Evolutionary conservation across 257 asterid genomes (phyloP), one percentile per base, ranked within the genome.

Genomic region (Solanum pennellii): DNA sequence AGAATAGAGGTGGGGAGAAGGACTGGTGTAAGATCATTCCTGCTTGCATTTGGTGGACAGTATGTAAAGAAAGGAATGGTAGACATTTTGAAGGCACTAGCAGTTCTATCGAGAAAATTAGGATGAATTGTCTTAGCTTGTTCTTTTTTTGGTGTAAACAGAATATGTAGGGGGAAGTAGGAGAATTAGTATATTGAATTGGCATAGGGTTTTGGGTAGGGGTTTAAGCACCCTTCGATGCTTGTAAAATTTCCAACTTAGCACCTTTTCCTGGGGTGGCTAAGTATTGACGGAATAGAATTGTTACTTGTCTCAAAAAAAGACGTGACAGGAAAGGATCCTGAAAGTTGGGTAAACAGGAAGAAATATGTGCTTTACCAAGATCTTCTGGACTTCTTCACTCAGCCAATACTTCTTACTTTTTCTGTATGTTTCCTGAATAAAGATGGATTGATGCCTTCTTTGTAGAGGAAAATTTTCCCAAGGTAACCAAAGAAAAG

Each of bases 401-500:
- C 62, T 18, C 80, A 27, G 18, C 79, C 60, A 11, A 41, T 66
- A 25, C 87, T 77, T 65, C 21, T 5, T 79, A n/a, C 59, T 66
- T 49, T 37, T 84, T 41, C 29, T 66, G 23, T 49, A 31, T 68
- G 35, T 35, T 25, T 72, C 44, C 39, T 12, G 37, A 60, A 42
- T 47, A 44, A 10, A 52, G 27, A 41, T 73, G 87, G 74, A 20
- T 33, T 41, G 39, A 59, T 14, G 66, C 8, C 16, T 79, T 39
- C 45, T 59, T 25, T 42, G 8, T 82, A 88, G 91, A 74, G 56
- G 89, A 73, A 83, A 76, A 37, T 62, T 37, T 82, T 56, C 39
- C 76, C 76, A 62, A 44, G 71, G 69, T 72, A 16, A 89, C 82
- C 62, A 84, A 62, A 29, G 91, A 75, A 82, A 86, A 88, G 88